phyloP scores from a whole-genome alignment of 140 eudicot genomes.

The Ambrosia hybrid region DNA sequence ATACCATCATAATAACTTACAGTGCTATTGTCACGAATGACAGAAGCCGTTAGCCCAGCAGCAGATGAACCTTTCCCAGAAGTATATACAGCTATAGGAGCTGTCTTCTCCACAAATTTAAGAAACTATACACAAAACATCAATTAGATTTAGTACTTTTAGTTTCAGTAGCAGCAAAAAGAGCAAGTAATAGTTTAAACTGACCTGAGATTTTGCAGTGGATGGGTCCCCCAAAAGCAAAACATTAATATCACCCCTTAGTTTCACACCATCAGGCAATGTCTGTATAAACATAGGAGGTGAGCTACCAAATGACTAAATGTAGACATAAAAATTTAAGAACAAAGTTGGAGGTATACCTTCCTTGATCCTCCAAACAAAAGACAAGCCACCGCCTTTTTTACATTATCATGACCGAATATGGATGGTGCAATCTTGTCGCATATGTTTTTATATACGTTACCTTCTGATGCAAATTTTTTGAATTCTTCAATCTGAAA shows the following conservation, averaged over 20 bases:
- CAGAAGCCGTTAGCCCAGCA: constrained; percentile 99
- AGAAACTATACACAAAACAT: constrained; percentile 67
- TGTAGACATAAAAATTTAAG: background rate
- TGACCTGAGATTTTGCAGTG: constrained; percentile 97
- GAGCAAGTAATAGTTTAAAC: background rate
- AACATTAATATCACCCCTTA: constrained; percentile 97
- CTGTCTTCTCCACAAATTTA: constrained; percentile 98
- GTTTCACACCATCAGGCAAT: constrained; percentile 94
- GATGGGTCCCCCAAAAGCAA: constrained; percentile 98
- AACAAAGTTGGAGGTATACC: constrained; percentile 45
- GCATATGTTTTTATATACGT: constrained; percentile 74
- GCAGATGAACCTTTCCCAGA: constrained; percentile 99
- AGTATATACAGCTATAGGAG: constrained; percentile 96
- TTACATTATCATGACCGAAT: constrained; percentile 84
- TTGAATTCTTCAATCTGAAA: constrained; percentile 88
- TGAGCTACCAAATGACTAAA: constrained; percentile 11
- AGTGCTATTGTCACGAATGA: constrained; percentile 86
- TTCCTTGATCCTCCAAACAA: constrained; percentile 96
- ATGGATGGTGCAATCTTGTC: constrained; percentile 97
- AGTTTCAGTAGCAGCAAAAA: background rate
- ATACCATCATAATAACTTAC: constrained; percentile 45
- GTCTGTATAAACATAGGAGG: constrained; percentile 37
- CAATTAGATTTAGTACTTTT: background rate
- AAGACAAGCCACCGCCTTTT: constrained; percentile 94
- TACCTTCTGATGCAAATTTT: constrained; percentile 78